Evolutionary conservation across 805 yeast genomes (phyloP).

Genomic region (Candida parachauliodes): DNA sequence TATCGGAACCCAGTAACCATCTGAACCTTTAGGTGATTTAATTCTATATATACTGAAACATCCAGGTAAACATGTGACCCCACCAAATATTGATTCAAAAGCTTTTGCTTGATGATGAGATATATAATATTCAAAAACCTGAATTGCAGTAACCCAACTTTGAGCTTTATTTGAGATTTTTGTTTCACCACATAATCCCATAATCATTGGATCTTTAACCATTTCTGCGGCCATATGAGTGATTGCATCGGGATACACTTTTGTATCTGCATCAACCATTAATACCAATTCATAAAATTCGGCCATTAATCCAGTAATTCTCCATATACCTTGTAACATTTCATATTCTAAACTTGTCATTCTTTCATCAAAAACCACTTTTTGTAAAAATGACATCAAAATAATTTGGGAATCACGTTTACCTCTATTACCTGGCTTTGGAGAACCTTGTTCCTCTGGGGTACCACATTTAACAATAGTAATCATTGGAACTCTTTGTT

Average conservation of each 20-base stretch:
- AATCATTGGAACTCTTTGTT: constrained; percentile 79
- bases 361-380: constrained; percentile 85
- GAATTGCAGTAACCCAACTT: constrained; percentile 90
- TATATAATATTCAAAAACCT: constrained; percentile 88
- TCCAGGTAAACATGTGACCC: constrained; percentile 94
- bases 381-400: constrained; percentile 85
- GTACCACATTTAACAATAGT: constrained; percentile 86
- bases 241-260: constrained; percentile 79
- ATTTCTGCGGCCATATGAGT: constrained; percentile 89
- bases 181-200: constrained; percentile 96
- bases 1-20: constrained; percentile 85
- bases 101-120: constrained; percentile 95
- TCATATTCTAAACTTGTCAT: constrained; percentile 89
- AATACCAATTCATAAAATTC: constrained; percentile 75
- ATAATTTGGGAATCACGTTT: constrained; percentile 92
- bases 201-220: constrained; percentile 79
- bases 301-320: constrained; percentile 80
- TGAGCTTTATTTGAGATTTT: constrained; percentile 79
- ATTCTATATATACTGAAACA: constrained; percentile 91
- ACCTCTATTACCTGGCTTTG: constrained; percentile 89
- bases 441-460: constrained; percentile 63
- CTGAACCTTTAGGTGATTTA: constrained; percentile 76
- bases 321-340: constrained; percentile 70
- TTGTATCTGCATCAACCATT: constrained; percentile 95
- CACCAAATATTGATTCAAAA: constrained; percentile 90